phyloP scores from a whole-genome alignment of 495 filamentous ascomycete species.

The Chaetomium tenue region DNA sequence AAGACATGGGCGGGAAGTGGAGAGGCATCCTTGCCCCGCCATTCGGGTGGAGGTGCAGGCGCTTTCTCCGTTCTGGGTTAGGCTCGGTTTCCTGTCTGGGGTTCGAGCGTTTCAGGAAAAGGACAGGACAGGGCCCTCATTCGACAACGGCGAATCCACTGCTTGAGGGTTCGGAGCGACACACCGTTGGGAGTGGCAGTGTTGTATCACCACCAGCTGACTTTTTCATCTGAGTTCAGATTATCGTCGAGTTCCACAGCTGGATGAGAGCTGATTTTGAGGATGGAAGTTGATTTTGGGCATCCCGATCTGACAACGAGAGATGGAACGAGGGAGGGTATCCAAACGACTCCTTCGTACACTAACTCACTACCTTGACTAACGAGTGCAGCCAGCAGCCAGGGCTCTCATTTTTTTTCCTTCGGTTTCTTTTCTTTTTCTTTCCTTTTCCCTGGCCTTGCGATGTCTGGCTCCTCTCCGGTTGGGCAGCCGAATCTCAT shows the following conservation, averaged over 20 bases:
- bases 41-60: slow-evolving; percentile 4
- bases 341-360: no score
- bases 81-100: slow-evolving; percentile 7
- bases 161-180: slow-evolving; percentile 5
- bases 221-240: background rate
- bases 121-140: slow-evolving; percentile 22
- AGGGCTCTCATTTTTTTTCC: no score
- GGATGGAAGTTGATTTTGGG: background rate
- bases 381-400: no score
- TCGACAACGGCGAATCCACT: slow-evolving; percentile 12
- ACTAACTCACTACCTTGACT: no score
- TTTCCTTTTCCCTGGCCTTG: background rate
- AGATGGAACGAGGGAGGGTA: background rate
- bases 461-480: background rate
- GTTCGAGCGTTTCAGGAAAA: slow-evolving; percentile 26
- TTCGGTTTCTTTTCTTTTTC: no score
- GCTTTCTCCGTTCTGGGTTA: slow-evolving; percentile 21
- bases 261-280: background rate
- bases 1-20: slow-evolving; percentile 1
- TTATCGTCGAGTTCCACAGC: background rate
- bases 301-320: background rate
- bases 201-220: background rate
- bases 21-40: background rate
- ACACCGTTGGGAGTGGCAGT: background rate
- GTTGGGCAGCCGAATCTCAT: background rate